Evolutionary conservation across 352 stramenopile genomes (phyloP).

Genomic region (Thraustochytrium striatum): DNA sequence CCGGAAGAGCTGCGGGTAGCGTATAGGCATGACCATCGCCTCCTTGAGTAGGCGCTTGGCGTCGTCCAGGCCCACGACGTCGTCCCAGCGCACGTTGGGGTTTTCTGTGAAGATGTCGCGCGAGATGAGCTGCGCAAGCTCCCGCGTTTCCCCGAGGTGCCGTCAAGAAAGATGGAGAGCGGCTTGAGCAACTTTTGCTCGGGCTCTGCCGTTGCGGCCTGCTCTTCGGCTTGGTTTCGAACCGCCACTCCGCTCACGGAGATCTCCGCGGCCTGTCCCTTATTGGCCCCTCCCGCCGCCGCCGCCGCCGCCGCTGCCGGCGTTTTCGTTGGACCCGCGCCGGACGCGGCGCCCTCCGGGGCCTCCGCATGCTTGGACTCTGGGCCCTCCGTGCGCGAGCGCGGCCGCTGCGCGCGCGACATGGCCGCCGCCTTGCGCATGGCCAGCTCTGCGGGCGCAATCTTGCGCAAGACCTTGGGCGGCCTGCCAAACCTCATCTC

Average conservation of each 20-base stretch:
- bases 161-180: conserved; percentile 72
- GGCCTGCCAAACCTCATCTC: conserved; percentile 83
- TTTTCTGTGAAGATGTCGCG: conserved; percentile 86
- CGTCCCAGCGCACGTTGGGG: conserved; percentile 75
- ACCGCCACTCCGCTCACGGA: background rate
- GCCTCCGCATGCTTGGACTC: background rate
- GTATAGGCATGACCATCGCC: conserved; percentile 87
- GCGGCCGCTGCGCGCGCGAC: too few species aligned
- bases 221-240: conserved; percentile 58
- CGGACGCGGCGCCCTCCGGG: background rate
- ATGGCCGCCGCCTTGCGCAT: conserved; percentile 11
- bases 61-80: conserved; percentile 78
- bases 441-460: conserved; percentile 62
- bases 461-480: conserved; percentile 70
- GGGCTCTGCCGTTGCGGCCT: conserved; percentile 60
- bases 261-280: background rate
- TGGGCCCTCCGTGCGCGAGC: too few species aligned
- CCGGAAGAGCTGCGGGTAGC: conserved; percentile 88
- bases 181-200: conserved; percentile 67
- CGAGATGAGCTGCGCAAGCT: conserved; percentile 77
- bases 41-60: conserved; percentile 81
- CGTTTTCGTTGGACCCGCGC: too few species aligned
- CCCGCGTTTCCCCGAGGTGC: conserved; percentile 68
- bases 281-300: background rate
- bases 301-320: too few species aligned